Base-by-base conservation (phyloP, 2,329 filamentous ascomycete species). In the Fusarium sp. region DNA sequence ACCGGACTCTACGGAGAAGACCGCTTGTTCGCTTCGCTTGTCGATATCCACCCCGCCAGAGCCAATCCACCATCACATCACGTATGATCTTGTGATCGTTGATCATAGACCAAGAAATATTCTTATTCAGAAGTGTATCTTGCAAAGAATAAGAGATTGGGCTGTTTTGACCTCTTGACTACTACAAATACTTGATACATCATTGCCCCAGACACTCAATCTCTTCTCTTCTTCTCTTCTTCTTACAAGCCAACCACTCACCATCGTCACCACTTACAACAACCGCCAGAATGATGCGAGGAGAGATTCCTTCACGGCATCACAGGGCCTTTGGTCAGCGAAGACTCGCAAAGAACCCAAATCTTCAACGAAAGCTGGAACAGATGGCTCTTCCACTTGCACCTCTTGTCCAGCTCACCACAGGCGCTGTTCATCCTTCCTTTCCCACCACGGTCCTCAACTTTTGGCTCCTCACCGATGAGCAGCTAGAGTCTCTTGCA, bases 391-490 rank as follows among this genome's bases (percentile, higher is more conserved):
- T 93, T 16, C 86, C 85, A 28, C 88, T 95, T 30, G 87, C 88
- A 1, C 92, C 92, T 2, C 89, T 95, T 10, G 89, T 93, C 12
- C 88, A 91, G 81, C 82, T 92, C 73, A 85, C 85, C 28, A 88
- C 88, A 4, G 92, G 92, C 56, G 79, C 82, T n/a, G 83, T 92
- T 5, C 92, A 93, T 77, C 88, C 90, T 0, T 80, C 84, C 62
- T 95, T 93, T 80, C 93, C 93, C 3, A 77, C 79, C 25, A 93
- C 89, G 7, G 85, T 94, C 61, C 89, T 95, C 50, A 87, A 88
- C 79, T 94, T 93, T 82, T 93, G 92, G 87, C 89, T 94, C 37
- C 87, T 95, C 42, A 94, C 91, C 21, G 91, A 93, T 80, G 82
- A 82, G 35, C 86, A 95, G 82, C 89, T 94, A 61, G 92, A 95